A percentile compares a stretch with the other conserved stretches of the same genome.
These are phyloP conservation scores for Metschnikowia gelsemii DNA, from an alignment of 805 yeast genomes.

Conservation along the genomic window DNA sequence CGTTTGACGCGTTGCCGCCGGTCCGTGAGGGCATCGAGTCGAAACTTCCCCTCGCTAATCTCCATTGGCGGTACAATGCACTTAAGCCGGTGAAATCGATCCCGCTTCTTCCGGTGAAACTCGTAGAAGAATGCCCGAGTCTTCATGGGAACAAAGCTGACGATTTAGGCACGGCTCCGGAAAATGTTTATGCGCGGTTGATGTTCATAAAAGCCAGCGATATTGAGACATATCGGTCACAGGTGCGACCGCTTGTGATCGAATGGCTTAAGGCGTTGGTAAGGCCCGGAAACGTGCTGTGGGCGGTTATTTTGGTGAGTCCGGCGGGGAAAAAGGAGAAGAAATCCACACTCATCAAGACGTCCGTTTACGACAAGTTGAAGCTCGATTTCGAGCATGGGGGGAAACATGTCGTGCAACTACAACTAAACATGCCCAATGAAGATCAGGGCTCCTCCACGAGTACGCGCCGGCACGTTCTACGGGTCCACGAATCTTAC, in stretches of 20 bases:
- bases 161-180: conserved; percentile 23
- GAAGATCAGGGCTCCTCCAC: conserved; percentile 14
- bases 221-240: conserved; percentile 72
- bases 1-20: conserved; percentile 56
- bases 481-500: conserved; percentile 40
- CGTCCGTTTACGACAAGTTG: conserved; percentile 54
- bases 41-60: conserved; percentile 56
- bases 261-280: conserved; percentile 67
- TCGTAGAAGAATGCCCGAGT: conserved; percentile 57
- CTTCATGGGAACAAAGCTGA: conserved; percentile 22
- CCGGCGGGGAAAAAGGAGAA: conserved; percentile 38
- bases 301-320: conserved; percentile 59
- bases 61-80: conserved; percentile 62
- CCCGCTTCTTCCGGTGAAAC: conserved; percentile 51
- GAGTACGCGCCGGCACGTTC: conserved; percentile 15
- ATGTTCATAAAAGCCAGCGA: conserved; percentile 67
- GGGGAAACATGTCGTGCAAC: conserved; percentile 39
- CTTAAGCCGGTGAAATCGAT: conserved; percentile 62
- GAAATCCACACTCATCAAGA: conserved; percentile 40
- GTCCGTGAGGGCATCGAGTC: conserved; percentile 44
- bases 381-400: conserved; percentile 48
- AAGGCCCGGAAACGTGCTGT: conserved; percentile 47
- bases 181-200: conserved; percentile 50
- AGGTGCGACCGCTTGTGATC: conserved; percentile 74
- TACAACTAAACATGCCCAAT: conserved; percentile 19